These are phyloP conservation scores for Fusarium bactridioides DNA, from an alignment of 2,329 filamentous ascomycete genomes.

Conservation along the genomic window DNA sequence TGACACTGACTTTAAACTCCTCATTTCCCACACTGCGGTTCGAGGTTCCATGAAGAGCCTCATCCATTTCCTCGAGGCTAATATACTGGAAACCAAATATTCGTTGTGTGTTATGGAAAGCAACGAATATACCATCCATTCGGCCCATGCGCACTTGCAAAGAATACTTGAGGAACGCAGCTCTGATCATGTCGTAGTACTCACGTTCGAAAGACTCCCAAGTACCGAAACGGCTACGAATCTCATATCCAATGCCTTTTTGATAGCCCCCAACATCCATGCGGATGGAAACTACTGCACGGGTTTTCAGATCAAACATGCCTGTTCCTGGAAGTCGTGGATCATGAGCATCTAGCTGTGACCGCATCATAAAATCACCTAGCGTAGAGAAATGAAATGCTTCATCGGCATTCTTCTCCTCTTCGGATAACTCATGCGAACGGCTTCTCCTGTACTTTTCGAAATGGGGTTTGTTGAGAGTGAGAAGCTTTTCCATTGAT, in stretches of 20 bases:
- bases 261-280: constrained; percentile 82
- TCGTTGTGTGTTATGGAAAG: constrained; percentile 91
- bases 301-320: constrained; percentile 96
- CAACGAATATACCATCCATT: constrained; percentile 98
- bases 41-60: constrained; percentile 81
- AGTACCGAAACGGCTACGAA: constrained; percentile 75
- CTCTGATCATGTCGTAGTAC: constrained; percentile 94
- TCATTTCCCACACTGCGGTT: constrained; percentile 74
- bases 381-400: constrained; percentile 87
- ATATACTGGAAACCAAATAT: constrained; percentile 99
- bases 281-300: constrained; percentile 88
- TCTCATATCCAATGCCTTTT: constrained; percentile 85
- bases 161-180: constrained; percentile 95
- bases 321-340: constrained; percentile 85
- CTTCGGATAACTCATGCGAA: constrained; percentile 73
- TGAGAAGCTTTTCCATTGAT: constrained; percentile 95
- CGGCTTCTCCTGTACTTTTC: constrained; percentile 80
- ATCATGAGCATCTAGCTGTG: constrained; percentile 92
- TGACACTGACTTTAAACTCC: constrained; percentile 85
- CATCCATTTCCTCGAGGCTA: constrained; percentile 84
- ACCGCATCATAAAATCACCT: constrained; percentile 91
- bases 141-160: constrained; percentile 95
- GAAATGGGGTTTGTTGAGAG: constrained; percentile 80
- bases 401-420: constrained; percentile 76
- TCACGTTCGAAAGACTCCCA: constrained; percentile 96